A percentile compares a stretch with the other conserved stretches of the same genome.
Conservation (phyloP, 306 rosid species). For the Calophaca sinica region DNA sequence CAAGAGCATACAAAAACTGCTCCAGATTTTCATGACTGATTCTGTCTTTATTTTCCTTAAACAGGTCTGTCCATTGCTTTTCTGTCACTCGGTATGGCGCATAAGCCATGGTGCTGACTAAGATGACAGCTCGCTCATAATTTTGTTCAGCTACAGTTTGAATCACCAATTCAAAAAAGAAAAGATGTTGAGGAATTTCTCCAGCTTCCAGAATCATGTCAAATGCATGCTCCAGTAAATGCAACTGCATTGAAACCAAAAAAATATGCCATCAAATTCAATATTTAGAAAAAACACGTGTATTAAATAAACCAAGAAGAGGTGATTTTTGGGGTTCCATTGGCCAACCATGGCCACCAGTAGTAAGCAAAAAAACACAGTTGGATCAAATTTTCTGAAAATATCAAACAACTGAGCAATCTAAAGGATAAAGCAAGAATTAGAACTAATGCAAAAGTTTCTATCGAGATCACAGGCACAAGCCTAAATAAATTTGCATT, state of each 20-base stretch:
- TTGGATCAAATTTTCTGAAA: slow-evolving; percentile 28
- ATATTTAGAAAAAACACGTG: background rate
- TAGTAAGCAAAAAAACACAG: slow-evolving; percentile 4
- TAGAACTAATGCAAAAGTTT: slow-evolving; percentile 16
- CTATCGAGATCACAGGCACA: slow-evolving; percentile 16
- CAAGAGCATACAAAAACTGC: slow-evolving; percentile 60
- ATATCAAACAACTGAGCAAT: slow-evolving; percentile 23
- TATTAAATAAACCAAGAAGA: background rate
- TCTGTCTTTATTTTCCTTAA: slow-evolving; percentile 61
- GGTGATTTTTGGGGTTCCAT: no score
- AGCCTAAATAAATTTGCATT: background rate
- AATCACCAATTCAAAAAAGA: slow-evolving; percentile 74
- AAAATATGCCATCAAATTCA: slow-evolving; percentile 33
- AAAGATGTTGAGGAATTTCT: slow-evolving; percentile 66
- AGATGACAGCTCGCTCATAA: slow-evolving; percentile 67
- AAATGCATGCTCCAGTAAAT: slow-evolving; percentile 89
- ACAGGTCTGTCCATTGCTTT: slow-evolving; percentile 74
- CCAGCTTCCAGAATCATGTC: slow-evolving; percentile 78
- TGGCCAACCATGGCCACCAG: background rate
- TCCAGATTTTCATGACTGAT: slow-evolving; percentile 57
- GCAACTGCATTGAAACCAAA: slow-evolving; percentile 66
- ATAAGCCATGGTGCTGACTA: slow-evolving; percentile 72
- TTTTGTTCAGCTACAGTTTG: slow-evolving; percentile 63
- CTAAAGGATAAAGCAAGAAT: background rate
- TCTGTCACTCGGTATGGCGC: slow-evolving; percentile 83